phyloP scores from a whole-genome alignment of 176 grass and related monocot genomes.

The Otatea glauca region DNA sequence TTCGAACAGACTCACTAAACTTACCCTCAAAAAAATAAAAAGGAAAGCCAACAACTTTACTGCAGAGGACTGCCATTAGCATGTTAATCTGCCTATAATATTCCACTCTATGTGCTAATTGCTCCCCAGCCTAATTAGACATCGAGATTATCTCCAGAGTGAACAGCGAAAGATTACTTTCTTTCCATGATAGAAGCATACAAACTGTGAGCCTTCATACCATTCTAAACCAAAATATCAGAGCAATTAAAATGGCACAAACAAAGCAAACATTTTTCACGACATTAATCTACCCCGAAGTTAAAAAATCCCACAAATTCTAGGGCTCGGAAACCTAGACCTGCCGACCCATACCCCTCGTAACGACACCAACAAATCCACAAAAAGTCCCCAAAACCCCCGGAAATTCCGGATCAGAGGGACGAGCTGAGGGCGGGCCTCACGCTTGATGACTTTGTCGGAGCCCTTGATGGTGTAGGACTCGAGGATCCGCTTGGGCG shows the following conservation, averaged over 20 bases:
- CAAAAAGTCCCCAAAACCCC: background rate
- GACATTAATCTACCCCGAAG: conserved; percentile 25
- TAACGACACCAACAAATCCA: background rate
- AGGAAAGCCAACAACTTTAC: background rate
- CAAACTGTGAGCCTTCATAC: background rate
- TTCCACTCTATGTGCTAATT: background rate
- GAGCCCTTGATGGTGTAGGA: conserved; percentile 90
- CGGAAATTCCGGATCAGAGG: conserved; percentile 29
- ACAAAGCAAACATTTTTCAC: conserved; percentile 5
- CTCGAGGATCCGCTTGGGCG: conserved; percentile 82
- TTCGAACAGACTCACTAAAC: background rate
- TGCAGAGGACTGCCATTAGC: background rate
- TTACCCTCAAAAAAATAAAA: background rate
- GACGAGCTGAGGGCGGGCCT: conserved; percentile 21
- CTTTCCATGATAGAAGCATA: background rate
- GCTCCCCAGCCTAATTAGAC: background rate
- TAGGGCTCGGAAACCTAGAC: conserved; percentile 16
- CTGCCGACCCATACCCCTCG: background rate
- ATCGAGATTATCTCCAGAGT: background rate
- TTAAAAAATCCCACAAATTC: background rate
- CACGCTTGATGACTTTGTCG: conserved; percentile 88
- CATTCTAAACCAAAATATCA: background rate
- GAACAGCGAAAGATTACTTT: background rate
- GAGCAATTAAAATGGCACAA: background rate
- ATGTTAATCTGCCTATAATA: conserved; percentile 12